Base-by-base conservation (phyloP, 1,284 basidiomycete species). In the Rugosomyces carneus region DNA sequence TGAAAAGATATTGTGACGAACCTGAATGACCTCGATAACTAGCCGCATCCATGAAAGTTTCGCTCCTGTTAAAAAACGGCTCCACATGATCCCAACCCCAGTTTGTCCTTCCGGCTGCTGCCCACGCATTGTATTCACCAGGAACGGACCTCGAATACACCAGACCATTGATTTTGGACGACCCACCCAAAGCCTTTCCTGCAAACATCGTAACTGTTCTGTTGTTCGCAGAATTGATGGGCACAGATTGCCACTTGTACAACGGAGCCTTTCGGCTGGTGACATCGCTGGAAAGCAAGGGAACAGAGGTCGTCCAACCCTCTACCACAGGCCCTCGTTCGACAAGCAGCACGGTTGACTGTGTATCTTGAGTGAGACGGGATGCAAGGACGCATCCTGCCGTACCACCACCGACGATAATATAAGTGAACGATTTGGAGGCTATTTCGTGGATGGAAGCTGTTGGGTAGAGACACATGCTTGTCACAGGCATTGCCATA, bases 391-490 rank as follows among this genome's bases (percentile, higher is more conserved):
- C 60, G 38, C 58, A 62, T 6, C 67, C 67, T 0, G 64, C 65
- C 0, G 64, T 63, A 6, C 66, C 66, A 43, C 61, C 66, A 5
- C 81, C 81, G 5, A 79, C 74, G 41, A 84, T 70, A 50, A 84
- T 76, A 57, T 84, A 84, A 65, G 84, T 81, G 56, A 70, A 82
- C 0, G 72, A 67, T 29, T 3, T 2, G 27, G 29, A 42, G 18
- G 29, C 18, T n/a, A 40, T 29, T 2, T 31, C 29, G 8, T 31
- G 29, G 11, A 31, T 31, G 29, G 29, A 31, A n/a, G 8, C 13
- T 8, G 29, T 31, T 5, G 29, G 29, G 29, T 31, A 31, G 13
- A 31, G 29, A 31, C 29, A 31, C 29, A 31, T 31, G 29, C 29
- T 31, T 31, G 8, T 8, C 6, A n/a, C 13, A 4, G 5, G 13